Conservation (phyloP, 164 flowering plant species). For the Platanus orientalis region DNA sequence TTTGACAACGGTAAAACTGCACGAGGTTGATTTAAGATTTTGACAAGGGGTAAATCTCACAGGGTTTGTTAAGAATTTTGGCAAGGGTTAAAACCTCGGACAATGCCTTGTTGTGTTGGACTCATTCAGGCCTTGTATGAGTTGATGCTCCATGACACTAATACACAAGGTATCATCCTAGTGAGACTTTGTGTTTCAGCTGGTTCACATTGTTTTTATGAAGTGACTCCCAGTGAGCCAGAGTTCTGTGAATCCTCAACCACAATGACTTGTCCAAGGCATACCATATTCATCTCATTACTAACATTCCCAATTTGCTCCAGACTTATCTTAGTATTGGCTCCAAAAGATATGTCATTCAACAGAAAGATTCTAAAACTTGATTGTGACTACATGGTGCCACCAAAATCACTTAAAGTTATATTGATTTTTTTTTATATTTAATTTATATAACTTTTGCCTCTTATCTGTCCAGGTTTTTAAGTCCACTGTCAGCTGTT, state of each 20-base stretch:
- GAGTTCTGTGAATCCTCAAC: too few species aligned
- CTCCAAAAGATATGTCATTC: background rate
- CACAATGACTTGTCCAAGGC: too few species aligned
- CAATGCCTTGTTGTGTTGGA: background rate
- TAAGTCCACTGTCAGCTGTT: slow-evolving; percentile 86
- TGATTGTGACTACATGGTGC: background rate
- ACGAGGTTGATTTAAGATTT: slow-evolving; percentile 50
- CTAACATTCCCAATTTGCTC: background rate
- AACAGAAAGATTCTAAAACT: background rate
- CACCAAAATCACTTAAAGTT: background rate
- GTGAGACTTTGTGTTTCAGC: background rate
- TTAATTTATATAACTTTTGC: background rate
- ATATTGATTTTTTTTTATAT: background rate
- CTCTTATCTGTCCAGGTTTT: slow-evolving; percentile 39
- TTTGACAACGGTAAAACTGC: too few species aligned
- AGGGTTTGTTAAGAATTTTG: slow-evolving; percentile 43
- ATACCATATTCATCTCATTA: too few species aligned
- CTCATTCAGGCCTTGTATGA: background rate
- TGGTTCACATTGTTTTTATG: background rate
- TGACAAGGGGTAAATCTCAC: slow-evolving; percentile 40
- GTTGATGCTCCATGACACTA: background rate
- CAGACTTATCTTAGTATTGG: background rate
- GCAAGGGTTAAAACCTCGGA: background rate
- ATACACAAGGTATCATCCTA: background rate
- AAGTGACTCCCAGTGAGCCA: too few species aligned